Evolutionary conservation across 768 basidiomycete genomes (phyloP), one percentile per base, ranked within the genome.

Genomic region (Hygrophorus russula): DNA sequence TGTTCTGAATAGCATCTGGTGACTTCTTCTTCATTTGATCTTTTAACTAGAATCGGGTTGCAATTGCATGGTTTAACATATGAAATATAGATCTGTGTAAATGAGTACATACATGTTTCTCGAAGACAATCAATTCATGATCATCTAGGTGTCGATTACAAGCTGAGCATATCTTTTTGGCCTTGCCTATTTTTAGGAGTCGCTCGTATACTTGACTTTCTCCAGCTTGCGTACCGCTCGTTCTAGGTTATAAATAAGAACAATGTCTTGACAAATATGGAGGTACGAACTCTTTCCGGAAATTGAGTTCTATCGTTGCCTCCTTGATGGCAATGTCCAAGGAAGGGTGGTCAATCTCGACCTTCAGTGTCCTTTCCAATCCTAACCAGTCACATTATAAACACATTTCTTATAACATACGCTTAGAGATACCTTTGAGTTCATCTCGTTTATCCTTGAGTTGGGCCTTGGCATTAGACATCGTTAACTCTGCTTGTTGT

Each of bases 121-220:
- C 83, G 47, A 92, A 86, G 0, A 71, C 67, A 0, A 62, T 61
- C 9, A 71, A 49, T 47, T 73, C 69, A 9, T 59, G 54, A 39
- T 72, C 70, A 15, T 72, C 63, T 55, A 97, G 62, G 31, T 66
- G 67, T 1, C 92, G 75, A 51, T 79, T 77, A 56, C 94, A 98
- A 6, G 78, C 79, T 9, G 74, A 66, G 53, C 94, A 99, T 0
- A 68, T 59, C 53, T 82, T 79, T 48, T 80, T 74, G 39, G 68
- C 63, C 55, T 74, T 74, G 28, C 83, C 87, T 1, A 61, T 58
- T 12, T 65, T 61, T 32, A 89, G 66, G 24, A 87, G 51, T 1
- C 58, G 56, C 45, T 78, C 65, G 45, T 76, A 93, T 29, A 72
- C 66, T 17, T 58, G 41, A 30, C 59, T 62, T 2, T 59, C 58